Base-by-base conservation (phyloP, 1,139 yeast species). In the Debaryomyces singareniensis region DNA sequence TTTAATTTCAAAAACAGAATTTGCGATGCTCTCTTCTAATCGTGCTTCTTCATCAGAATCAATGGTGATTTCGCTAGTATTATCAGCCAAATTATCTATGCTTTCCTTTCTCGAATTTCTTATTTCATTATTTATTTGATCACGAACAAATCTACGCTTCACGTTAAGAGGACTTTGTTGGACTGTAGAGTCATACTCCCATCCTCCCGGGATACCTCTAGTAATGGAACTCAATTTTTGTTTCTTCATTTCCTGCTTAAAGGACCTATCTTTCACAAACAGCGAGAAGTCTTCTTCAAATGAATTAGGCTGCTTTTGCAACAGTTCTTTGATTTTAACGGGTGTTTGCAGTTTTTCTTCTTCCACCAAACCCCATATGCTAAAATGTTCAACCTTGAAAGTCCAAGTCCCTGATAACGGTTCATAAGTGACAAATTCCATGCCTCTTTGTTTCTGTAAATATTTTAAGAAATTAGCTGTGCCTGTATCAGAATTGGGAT, bases 291-390 rank as follows among this genome's bases (percentile, higher is more conserved):
- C 60, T 7, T n/a, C 7, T 12, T n/a, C 13, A 13, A 13, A 9
- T 7, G 13, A 7, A 10, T 13, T 13, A 6, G 7, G 7, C 11
- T 7, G 7, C 7, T 7, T 48, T 20, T 55, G 68, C 30, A 48
- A 47, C 25, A 59, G 47, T 29, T 61, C 58, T 40, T 56, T 35
- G 10, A 43, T 51, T 5, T 25, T 15, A 33, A 45, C 49, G 35
- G 55, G 54, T 32, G 44, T 30, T 26, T 58, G 57, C 34, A 52
- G 67, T 22, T 69, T 69, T 26, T 72, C 77, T 16, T 77, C 83
- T 35, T 80, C 87, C 13, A 80, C 69, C 28, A 91, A 58, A 3
- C 97, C 97, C 96, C 96, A 91, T 5, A 82, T 73, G 58, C 96
- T 86, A 47, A 91, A 91, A 59, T 91, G 98, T 40, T 82, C 78